Conservation (phyloP, 441 rosid species). For the Cnidoscolus chayamansa region DNA sequence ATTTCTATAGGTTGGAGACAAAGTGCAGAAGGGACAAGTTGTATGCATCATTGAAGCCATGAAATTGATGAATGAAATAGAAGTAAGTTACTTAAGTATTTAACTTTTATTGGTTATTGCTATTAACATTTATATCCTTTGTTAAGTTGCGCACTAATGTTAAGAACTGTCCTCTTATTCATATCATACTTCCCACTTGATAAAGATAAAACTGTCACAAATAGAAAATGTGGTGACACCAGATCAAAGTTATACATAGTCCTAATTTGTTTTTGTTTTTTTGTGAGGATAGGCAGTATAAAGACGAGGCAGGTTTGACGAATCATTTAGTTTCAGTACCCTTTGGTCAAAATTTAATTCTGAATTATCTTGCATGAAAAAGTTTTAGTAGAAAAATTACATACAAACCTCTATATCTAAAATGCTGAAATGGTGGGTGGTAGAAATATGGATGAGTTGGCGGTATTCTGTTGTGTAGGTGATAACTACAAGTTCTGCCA, state of each 20-base stretch:
- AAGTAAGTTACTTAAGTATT: conserved; percentile 43
- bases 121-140: background rate
- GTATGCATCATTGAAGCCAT: conserved; percentile 86
- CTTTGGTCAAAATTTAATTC: background rate
- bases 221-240: background rate
- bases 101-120: background rate
- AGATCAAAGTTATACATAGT: background rate
- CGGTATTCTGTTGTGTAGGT: background rate
- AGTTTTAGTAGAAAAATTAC: background rate
- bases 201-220: background rate
- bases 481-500: background rate
- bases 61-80: conserved; percentile 92
- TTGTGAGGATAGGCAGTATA: background rate
- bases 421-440: background rate
- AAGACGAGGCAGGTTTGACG: background rate
- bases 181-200: background rate
- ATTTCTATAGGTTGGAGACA: conserved; percentile 69
- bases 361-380: background rate
- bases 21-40: conserved; percentile 86
- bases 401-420: too few species aligned
- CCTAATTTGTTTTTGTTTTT: background rate
- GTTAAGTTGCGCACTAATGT: background rate
- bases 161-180: background rate
- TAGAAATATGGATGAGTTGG: background rate
- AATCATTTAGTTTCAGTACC: background rate